Percentiles rank a stretch among this genome's conserved stretches.
Conservation (phyloP, 441 rosid genomes). For the Euphorbia celastroides region DNA sequence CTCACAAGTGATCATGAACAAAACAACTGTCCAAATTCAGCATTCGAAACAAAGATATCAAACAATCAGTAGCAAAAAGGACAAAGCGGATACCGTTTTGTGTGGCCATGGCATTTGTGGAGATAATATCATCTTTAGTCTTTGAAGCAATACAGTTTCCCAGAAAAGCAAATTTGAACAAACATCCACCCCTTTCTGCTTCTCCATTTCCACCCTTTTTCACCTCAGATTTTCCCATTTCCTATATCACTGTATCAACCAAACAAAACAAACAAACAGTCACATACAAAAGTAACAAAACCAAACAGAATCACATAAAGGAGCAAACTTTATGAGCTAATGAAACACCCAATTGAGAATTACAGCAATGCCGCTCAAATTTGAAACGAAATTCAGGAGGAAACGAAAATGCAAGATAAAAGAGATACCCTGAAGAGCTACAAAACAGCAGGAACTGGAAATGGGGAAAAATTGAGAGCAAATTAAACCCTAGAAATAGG, state of each 20-base stretch:
- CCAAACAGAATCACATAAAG: constrained; percentile 2
- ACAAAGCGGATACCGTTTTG: constrained; percentile 25
- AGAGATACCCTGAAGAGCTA: constrained; percentile 6
- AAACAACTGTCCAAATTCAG: neutral
- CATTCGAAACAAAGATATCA: neutral
- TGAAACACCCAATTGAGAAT: constrained; percentile 5
- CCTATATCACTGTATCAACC: constrained; percentile 19
- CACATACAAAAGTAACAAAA: constrained; percentile 1
- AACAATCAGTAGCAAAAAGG: neutral
- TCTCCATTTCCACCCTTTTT: constrained; percentile 29
- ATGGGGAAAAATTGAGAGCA: neutral
- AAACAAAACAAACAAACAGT: constrained; percentile 5
- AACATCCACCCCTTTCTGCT: constrained; percentile 28
- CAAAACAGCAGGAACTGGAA: neutral
- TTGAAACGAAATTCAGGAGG: constrained; percentile 9
- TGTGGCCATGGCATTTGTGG: constrained; percentile 28
- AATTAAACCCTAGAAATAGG: constrained; percentile 3
- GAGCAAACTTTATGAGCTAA: neutral
- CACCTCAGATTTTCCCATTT: constrained; percentile 22
- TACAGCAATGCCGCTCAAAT: constrained; percentile 10
- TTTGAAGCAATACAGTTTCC: constrained; percentile 36
- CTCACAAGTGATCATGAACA: neutral
- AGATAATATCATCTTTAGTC: constrained; percentile 31
- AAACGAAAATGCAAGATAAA: constrained; percentile 17
- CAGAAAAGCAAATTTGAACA: constrained; percentile 34